Evolutionary conservation across 805 yeast species (phyloP).

Genomic region (Lipomyces mesembrius): DNA sequence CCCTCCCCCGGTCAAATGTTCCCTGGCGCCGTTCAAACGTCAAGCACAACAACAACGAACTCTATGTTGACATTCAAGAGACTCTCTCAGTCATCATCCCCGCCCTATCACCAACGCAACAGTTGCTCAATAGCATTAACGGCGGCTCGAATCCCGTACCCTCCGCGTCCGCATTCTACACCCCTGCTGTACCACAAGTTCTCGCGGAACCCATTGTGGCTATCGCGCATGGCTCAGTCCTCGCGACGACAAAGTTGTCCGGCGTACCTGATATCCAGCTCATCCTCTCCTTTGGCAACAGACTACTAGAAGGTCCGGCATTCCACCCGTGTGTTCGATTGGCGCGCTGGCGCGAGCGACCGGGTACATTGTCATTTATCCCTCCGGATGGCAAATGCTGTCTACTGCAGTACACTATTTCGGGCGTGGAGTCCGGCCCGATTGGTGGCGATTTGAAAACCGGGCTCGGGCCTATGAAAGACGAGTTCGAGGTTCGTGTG

Average conservation of each 20-base stretch:
- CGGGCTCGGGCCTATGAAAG: slow-evolving; percentile 56
- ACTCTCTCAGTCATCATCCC: slow-evolving; percentile 41
- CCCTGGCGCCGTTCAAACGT: slow-evolving; percentile 85
- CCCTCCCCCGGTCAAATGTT: slow-evolving; percentile 43
- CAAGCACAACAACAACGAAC: slow-evolving; percentile 78
- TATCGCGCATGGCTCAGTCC: slow-evolving; percentile 63
- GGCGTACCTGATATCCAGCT: slow-evolving; percentile 77
- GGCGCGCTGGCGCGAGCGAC: slow-evolving; percentile 54
- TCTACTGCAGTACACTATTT: slow-evolving; percentile 49
- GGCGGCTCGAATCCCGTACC: slow-evolving; percentile 8
- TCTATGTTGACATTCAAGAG: slow-evolving; percentile 83
- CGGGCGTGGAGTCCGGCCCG: slow-evolving; percentile 55
- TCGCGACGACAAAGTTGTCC: slow-evolving; percentile 69
- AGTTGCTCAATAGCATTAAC: slow-evolving; percentile 23
- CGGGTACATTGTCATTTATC: slow-evolving; percentile 63
- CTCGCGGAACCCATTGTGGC: slow-evolving; percentile 41
- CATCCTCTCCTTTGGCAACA: slow-evolving; percentile 47
- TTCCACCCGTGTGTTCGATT: slow-evolving; percentile 73
- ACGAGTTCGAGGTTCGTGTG: slow-evolving; percentile 68
- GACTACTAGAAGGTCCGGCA: slow-evolving; percentile 50
- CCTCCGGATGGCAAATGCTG: slow-evolving; percentile 83
- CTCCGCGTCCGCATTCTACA: slow-evolving; percentile 41
- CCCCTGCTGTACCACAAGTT: slow-evolving; percentile 32
- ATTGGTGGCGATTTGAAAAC: slow-evolving; percentile 59
- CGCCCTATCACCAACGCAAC: slow-evolving; percentile 30